phyloP scores from a whole-genome alignment of 768 basidiomycete species.

The Pleurotus eryngii region DNA sequence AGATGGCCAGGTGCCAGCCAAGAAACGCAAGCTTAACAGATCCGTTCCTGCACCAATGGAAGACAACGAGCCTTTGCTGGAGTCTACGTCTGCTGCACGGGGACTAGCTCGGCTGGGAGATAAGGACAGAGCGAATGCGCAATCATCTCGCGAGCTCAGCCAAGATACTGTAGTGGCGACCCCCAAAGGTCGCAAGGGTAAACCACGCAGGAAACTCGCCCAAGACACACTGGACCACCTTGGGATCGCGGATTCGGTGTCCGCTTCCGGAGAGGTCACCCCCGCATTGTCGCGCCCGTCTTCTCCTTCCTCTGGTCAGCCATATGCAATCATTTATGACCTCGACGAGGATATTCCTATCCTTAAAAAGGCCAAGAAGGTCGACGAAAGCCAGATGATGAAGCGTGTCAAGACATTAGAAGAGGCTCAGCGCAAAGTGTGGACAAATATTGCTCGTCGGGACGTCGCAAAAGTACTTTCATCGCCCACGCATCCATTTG shows the following conservation, averaged over 20 bases:
- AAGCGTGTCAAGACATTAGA: constrained; percentile 77
- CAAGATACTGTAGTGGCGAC: constrained; percentile 55
- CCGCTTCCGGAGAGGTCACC: constrained; percentile 66
- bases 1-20: not conserved
- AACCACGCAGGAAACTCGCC: constrained; percentile 50
- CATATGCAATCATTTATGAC: constrained; percentile 61
- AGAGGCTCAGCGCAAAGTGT: constrained; percentile 84
- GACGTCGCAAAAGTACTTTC: constrained; percentile 76
- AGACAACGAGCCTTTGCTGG: not conserved
- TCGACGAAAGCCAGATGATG: constrained; percentile 67
- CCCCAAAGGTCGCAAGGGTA: constrained; percentile 56
- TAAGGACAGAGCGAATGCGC: constrained; percentile 50
- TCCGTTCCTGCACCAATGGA: not conserved
- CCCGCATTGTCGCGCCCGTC: constrained; percentile 67
- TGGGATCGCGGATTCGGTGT: constrained; percentile 45
- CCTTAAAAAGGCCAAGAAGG: constrained; percentile 72
- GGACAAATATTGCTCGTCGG: constrained; percentile 82
- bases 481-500: not conserved
- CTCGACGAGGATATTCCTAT: constrained; percentile 68
- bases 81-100: not conserved
- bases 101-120: constrained; percentile 28
- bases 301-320: constrained; percentile 58
- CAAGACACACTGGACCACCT: constrained; percentile 44
- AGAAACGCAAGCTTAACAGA: constrained; percentile 3
- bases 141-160: constrained; percentile 47